Percentiles rank a stretch among this genome's conserved stretches.
phyloP scores from a whole-genome alignment of 164 flowering plant species.

The Kingdonia uniflora region DNA sequence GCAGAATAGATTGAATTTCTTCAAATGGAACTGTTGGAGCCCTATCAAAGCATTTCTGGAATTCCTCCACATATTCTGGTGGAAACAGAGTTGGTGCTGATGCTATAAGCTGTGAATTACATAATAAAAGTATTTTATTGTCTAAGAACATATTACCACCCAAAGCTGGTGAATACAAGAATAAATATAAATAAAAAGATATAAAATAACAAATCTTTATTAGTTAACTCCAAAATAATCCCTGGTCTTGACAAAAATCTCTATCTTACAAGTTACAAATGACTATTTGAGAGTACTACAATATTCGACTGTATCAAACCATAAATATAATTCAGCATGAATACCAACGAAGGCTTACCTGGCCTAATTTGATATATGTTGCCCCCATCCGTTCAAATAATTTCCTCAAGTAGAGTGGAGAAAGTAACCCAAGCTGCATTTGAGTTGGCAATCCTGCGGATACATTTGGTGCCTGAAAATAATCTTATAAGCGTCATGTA shows the following conservation, averaged over 20 bases:
- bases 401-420: constrained; percentile 71
- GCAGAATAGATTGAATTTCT: constrained; percentile 57
- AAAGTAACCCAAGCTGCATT: constrained; percentile 68
- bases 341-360: constrained; percentile 31
- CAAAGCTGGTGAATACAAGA: too few relatives aligned
- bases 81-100: constrained; percentile 95
- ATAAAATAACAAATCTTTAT: too few relatives aligned
- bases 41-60: constrained; percentile 86
- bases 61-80: constrained; percentile 77
- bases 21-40: constrained; percentile 85
- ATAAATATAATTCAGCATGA: not conserved
- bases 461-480: constrained; percentile 41
- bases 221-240: not conserved
- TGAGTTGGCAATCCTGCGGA: constrained; percentile 52
- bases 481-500: too few relatives aligned
- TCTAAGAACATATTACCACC: too few relatives aligned
- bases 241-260: not conserved
- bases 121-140: too few relatives aligned
- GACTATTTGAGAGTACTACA: not conserved
- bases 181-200: not conserved
- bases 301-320: not conserved
- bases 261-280: too few relatives aligned
- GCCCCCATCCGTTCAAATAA: constrained; percentile 96
- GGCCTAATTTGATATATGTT: constrained; percentile 88
- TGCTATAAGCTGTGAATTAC: constrained; percentile 63